A percentile compares a stretch with the other conserved stretches of the same genome.
phyloP scores from a whole-genome alignment of 202 grass and related monocot species.

The Miscanthus sacchariflorus region DNA sequence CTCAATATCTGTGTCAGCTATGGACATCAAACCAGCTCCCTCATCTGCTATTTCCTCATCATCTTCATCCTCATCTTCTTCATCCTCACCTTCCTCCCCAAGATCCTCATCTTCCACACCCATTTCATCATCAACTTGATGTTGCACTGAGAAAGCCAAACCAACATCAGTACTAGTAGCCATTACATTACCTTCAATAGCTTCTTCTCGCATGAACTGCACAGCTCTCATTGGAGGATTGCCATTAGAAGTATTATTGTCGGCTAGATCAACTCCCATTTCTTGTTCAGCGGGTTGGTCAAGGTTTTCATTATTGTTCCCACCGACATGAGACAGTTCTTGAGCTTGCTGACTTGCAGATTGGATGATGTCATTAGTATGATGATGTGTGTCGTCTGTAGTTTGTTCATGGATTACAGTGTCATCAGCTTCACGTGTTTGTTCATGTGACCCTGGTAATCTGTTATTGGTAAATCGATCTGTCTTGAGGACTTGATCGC shows the following conservation, averaged over 20 bases:
- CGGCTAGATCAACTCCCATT: conserved; percentile 36
- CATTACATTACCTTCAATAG: conserved; percentile 48
- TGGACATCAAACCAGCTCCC: conserved; percentile 73
- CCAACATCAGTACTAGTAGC: conserved; percentile 47
- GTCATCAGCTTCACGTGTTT: conserved; percentile 42
- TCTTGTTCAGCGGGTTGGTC: conserved; percentile 41
- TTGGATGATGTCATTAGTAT: conserved; percentile 21
- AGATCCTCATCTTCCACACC: conserved; percentile 71
- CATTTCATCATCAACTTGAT: conserved; percentile 68
- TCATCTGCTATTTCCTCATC: conserved; percentile 70
- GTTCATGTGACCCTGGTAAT: conserved; percentile 49
- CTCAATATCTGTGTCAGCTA: conserved; percentile 73
- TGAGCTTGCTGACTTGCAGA: conserved; percentile 35
- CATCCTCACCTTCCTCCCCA: conserved; percentile 64
- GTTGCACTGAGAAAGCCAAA: conserved; percentile 56
- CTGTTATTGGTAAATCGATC: conserved; percentile 59
- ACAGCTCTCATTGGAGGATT: conserved; percentile 30
- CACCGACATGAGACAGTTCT: conserved; percentile 49
- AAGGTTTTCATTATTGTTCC: conserved; percentile 19
- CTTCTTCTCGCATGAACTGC: conserved; percentile 55
- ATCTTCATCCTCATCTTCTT: conserved; percentile 69
- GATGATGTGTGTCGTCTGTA: conserved; percentile 31
- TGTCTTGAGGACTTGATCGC: conserved; percentile 61
- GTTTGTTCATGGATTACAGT: conserved; percentile 48
- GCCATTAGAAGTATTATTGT: conserved; percentile 23